Evolutionary conservation across 768 basidiomycete genomes (phyloP), one percentile per base, ranked within the genome.

Genomic region (Pholiota conissans): DNA sequence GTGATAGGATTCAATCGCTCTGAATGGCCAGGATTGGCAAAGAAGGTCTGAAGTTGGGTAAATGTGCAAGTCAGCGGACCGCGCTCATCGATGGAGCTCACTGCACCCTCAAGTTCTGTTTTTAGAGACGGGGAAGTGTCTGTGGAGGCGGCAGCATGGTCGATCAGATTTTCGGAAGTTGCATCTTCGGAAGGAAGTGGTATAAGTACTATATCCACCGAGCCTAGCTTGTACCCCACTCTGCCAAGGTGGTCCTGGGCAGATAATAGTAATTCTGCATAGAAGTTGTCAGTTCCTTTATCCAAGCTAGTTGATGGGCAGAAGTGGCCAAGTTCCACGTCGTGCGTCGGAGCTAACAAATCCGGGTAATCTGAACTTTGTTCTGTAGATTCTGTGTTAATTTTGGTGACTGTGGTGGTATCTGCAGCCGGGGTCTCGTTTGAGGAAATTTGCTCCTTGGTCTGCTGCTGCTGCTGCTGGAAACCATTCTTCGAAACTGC

Each of bases 61-160:
- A 42, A 18, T 28, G 39, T 27, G 22, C 52, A 42, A 28, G 35
- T 16, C 24, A 40, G 48, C 24, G 71, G 54, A 8, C 48, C 51
- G 39, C 55, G 46, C 30, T 72, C 74, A 56, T 73, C 68, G 29
- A 72, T 39, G 66, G 47, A 74, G 55, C 26, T 40, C 49, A 61
- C 55, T 30, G 57, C 45, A 49, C 29, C 22, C 54, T 60, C 45
- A 27, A 54, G 3, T 20, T 24, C 42, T 4, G 28, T 16, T 26
- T 45, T 10, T 6, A 45, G 29, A 22, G n/a, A 13, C 5, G 40
- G 14, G 6, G 20, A 45, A 28, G 28, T 24, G 10, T 20, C n/a
- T 28, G 40, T 29, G 52, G 34, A 20, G 40, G 27, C 6, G 26
- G 27, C 40, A 13, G n/a, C 27, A 14, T 40, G 18, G 16, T 24